Base-by-base conservation (phyloP, 1,284 basidiomycete species). In the Ganoderma lucidum region DNA sequence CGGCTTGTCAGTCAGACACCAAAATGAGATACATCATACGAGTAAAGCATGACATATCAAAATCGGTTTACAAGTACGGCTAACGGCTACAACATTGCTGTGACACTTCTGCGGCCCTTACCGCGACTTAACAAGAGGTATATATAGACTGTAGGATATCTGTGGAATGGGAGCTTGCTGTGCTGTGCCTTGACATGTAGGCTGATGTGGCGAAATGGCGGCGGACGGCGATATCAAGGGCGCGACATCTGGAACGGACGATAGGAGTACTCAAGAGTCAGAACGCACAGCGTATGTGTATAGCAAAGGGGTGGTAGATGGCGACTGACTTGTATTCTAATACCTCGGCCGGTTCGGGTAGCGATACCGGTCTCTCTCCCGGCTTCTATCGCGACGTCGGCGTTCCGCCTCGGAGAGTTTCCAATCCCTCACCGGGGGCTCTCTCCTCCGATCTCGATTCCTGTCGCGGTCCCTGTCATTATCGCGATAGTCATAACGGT, bases 391-490 rank as follows among this genome's bases (percentile, higher is more conserved):
- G 14, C 63, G 37, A 3, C 59, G 63, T 12, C 51, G 45, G 32
- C 61, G 30, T n/a, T 59, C 61, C 14, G 53, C 61, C 17, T 67
- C 61, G 17, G 42, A 39, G 6, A 30, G 61, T 32, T 67, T 53
- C 66, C 61, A 63, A 28, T 62, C 55, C 10, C 48, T 59, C 56
- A 14, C 8, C 3, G 56, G 9, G 5, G 56, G 63, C 6, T 55
- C 58, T 45, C 42, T 69, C 35, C 59, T 41, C 23, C 68, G 68
- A 23, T 45, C 61, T 3, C 44, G 41, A 30, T 51, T 30, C 41
- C 68, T 62, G 59, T 53, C 48, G 56, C 56, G 56, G 56, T 58
- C 19, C 35, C 64, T 44, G 23, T 55, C 37, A 10, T 45, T 42
- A 19, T 19, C 12, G 30, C 42, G 41, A 28, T 58, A 28, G 5